A percentile compares a stretch with the other conserved stretches of the same genome.
Evolutionary conservation across 805 yeast genomes (phyloP).

Genomic region (Candida corydali): DNA sequence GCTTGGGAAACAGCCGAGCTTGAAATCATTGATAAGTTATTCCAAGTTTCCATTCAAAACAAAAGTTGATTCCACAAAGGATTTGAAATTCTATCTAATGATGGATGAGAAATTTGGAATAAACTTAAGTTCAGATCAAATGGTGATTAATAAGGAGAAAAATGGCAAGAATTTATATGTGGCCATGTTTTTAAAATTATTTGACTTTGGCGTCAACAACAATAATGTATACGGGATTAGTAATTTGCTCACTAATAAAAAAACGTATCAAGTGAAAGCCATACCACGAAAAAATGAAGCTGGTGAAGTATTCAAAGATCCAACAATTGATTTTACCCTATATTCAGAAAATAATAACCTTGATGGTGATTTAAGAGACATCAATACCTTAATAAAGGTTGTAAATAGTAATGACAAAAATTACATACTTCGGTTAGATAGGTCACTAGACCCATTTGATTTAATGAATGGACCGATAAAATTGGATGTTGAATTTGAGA

Average conservation of each 20-base stretch:
- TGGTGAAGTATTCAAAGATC: conserved; percentile 1
- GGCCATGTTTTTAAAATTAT: conserved; percentile 57
- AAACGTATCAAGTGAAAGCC: conserved; percentile 14
- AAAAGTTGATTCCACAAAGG: conserved; percentile 1
- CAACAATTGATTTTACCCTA: background rate
- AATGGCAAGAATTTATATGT: conserved; percentile 56
- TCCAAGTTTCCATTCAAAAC: conserved; percentile 40
- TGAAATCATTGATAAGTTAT: conserved; percentile 1
- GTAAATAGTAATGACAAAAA: background rate
- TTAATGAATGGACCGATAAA: background rate
- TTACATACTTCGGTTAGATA: background rate
- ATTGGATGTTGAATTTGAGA: background rate
- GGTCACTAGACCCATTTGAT: background rate
- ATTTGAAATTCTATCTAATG: conserved; percentile 1
- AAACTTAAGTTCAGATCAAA: conserved; percentile 65
- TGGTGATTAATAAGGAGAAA: conserved; percentile 53
- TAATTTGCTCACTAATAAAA: conserved; percentile 57
- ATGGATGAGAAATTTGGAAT: conserved; percentile 44
- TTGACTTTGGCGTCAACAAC: conserved; percentile 31
- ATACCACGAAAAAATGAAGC: background rate
- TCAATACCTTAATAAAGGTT: background rate
- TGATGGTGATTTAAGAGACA: conserved; percentile 1
- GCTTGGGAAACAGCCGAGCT: conserved; percentile 58
- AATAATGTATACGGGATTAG: conserved; percentile 73
- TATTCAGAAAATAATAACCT: background rate